Base-by-base conservation (phyloP, 192 early-diverging fungal genomes). In the Entophlyctis helioformis region DNA sequence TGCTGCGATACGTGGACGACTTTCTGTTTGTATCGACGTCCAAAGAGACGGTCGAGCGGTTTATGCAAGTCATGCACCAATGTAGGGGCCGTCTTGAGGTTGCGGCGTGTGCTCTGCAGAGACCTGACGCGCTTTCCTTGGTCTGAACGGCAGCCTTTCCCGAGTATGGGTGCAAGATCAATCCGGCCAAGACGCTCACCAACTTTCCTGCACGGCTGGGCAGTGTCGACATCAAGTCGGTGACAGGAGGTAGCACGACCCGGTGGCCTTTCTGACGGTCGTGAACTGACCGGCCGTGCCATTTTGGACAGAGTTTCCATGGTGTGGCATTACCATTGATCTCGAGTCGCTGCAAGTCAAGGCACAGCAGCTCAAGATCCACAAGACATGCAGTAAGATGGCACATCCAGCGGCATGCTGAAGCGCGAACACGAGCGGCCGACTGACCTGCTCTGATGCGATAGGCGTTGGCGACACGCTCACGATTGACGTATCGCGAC, bases 1-100 rank as follows among this genome's bases (percentile, higher is more conserved):
- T 93, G 15, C 46, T 93, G 52, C 76, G 87, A 4, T 69, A 81
- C 22, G 77, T 87, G 1, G 89, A 93, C 53, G 89, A 93, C 45
- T 90, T 91, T 66, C 54, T 96, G 22, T 71, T 81, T 36, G 59
- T 96, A 8, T 83, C 85, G 7, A 60, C 65, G n/a, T 41, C 54
- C 27, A 51, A 47, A 28, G 53, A 57, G 0, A 67, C 72, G 31
- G 81, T 78, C 0, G 42, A 28, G 1, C 31, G 49, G 5, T 82
- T 89, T 58, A 45, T 83, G 39, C 51, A 66, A 21, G 43, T 50
- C 7, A 77, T 92, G 75, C 35, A 70, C 20, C 21, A 57, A 42
- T 85, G 82, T 51, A n/a, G n/a, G n/a, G n/a, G n/a, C n/a, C 18
- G n/a, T 24, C 20, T 35, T 22, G 29, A 29, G n/a, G n/a, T n/a